These are phyloP conservation scores for Musa beccarii DNA, from an alignment of 176 grass and related monocot genomes.

Conservation along the genomic window DNA sequence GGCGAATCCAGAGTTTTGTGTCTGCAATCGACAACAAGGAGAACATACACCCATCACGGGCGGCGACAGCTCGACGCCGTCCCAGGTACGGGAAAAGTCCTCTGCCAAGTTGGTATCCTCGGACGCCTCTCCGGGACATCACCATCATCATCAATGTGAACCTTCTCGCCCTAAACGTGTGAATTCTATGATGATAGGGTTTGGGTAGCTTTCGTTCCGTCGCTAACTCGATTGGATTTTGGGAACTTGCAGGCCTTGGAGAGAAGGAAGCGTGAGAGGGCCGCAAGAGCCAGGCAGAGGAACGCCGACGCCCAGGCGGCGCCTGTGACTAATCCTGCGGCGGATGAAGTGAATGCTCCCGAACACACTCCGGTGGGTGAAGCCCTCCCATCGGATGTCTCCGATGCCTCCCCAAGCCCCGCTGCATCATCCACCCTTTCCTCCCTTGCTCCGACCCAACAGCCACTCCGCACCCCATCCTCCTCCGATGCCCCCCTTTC, in stretches of 20 bases:
- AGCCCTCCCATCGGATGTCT: not conserved
- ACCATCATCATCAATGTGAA: slow-evolving; percentile 13
- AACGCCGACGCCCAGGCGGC: not conserved
- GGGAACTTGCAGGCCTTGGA: not conserved
- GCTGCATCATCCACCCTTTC: not conserved
- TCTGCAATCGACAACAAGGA: not conserved
- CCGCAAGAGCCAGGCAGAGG: not conserved
- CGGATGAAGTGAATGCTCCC: not conserved
- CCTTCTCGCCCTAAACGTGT: no score
- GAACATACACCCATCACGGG: slow-evolving; percentile 7
- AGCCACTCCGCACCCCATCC: not conserved
- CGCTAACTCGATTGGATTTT: not conserved
- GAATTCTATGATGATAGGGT: no score
- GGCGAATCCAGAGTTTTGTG: not conserved
- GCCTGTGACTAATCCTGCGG: not conserved
- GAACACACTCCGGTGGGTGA: not conserved
- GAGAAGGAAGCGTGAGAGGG: not conserved
- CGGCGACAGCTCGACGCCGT: not conserved
- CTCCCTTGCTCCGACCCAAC: not conserved
- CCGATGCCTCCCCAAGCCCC: not conserved
- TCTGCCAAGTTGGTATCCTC: slow-evolving; percentile 14
- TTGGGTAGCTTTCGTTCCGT: not conserved
- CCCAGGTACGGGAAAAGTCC: slow-evolving; percentile 7
- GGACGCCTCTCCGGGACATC: slow-evolving; percentile 21
- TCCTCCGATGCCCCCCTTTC: not conserved